These are phyloP conservation scores for Hamigera avellanea DNA, from an alignment of 495 filamentous ascomycete species.

Conservation along the genomic window DNA sequence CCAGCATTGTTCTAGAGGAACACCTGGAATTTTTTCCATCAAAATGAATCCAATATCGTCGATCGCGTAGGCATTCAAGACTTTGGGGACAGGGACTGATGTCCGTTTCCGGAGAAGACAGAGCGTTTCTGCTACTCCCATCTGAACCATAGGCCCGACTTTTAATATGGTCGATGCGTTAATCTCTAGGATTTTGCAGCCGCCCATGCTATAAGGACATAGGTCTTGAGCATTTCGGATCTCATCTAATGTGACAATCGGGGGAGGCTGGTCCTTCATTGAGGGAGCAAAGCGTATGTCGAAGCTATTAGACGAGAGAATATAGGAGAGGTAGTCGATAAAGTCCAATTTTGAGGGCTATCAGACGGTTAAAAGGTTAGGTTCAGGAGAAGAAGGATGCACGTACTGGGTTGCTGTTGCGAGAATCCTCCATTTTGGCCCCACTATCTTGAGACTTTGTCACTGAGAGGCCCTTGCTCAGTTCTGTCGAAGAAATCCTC, in stretches of 20 bases:
- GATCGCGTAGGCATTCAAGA: constrained; percentile 16
- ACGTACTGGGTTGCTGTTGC: too few species aligned
- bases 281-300: constrained; percentile 3
- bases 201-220: constrained; percentile 5
- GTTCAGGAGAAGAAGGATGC: too few species aligned
- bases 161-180: constrained; percentile 9
- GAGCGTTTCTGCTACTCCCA: constrained; percentile 18
- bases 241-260: constrained; percentile 4
- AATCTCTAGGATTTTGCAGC: constrained; percentile 7
- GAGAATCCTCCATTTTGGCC: too few species aligned
- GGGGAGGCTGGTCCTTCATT: constrained; percentile 1
- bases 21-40: constrained; percentile 15
- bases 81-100: constrained; percentile 17
- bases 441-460: too few species aligned
- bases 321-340: too few species aligned
- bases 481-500: too few species aligned
- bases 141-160: constrained; percentile 6
- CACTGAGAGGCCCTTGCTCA: too few species aligned
- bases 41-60: constrained; percentile 16
- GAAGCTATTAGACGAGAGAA: too few species aligned
- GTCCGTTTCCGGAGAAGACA: constrained; percentile 10
- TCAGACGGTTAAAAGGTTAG: too few species aligned
- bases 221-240: constrained; percentile 4
- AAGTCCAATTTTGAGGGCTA: too few species aligned
- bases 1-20: constrained; percentile 6